Evolutionary conservation across 1,284 basidiomycete species (phyloP).

Genomic region (Boletus calvinii): DNA sequence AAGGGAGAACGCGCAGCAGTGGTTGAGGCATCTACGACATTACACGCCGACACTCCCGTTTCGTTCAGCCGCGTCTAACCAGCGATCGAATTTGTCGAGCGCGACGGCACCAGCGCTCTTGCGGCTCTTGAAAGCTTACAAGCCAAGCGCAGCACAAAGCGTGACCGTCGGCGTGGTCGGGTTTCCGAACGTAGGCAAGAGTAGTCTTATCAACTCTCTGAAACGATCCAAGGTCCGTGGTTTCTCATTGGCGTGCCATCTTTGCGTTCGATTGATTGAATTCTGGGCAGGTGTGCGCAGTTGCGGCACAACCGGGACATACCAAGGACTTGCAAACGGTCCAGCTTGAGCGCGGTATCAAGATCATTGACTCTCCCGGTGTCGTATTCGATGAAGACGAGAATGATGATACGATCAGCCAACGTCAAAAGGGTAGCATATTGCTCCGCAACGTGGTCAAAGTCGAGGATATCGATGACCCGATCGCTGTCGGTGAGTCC

Average conservation of each 20-base stretch:
- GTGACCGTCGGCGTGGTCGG: conserved; percentile 94
- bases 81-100: conserved; percentile 78
- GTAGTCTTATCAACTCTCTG: conserved; percentile 91
- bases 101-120: conserved; percentile 80
- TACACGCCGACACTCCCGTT: conserved; percentile 94
- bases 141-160: conserved; percentile 63
- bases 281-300: conserved; percentile 68
- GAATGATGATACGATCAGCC: conserved; percentile 47
- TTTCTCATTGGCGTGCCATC: conserved; percentile 18
- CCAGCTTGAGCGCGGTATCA: conserved; percentile 89
- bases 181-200: conserved; percentile 98
- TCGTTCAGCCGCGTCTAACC: conserved; percentile 80
- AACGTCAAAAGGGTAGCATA: conserved; percentile 62
- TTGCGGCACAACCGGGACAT: conserved; percentile 94
- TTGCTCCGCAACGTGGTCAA: conserved; percentile 91
- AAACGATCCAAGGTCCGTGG: conserved; percentile 77
- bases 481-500: conserved; percentile 77
- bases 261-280: conserved; percentile 31
- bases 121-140: conserved; percentile 90
- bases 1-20: conserved; percentile 82
- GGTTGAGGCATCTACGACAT: conserved; percentile 89
- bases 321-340: conserved; percentile 95
- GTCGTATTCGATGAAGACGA: conserved; percentile 86
- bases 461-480: conserved; percentile 91
- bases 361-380: conserved; percentile 94